Evolutionary conservation across 2,329 filamentous ascomycete species (phyloP), one percentile per base, ranked within the genome.

Genomic region (Trichoderma breve): DNA sequence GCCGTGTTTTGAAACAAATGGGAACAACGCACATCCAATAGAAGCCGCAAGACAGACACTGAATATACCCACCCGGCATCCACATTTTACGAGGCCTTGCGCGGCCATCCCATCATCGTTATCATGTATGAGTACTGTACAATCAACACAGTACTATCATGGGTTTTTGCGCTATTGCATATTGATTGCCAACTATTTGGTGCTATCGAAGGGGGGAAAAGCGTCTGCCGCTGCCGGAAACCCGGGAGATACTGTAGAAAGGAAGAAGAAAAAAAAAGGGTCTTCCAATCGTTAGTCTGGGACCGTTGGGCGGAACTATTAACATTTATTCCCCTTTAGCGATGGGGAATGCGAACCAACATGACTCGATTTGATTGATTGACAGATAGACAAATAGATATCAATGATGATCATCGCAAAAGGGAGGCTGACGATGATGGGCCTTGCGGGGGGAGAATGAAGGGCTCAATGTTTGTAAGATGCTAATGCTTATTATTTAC

Each of bases 1-100:
- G 58, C 63, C 51, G 51, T 28, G 64, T 53, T 67, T 57, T 67
- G 64, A 67, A 67, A 67, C 64, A 43, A 39, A 21, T 21, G n/a
- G 26, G 26, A 30, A 51, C 21, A 32, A 15, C 28, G 39, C 43
- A 15, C 43, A 53, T 55, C 63, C 63, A 66, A 43, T 34, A 24
- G 43, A n/a, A n/a, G 43, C 43, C n/a, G 18, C 18, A 47, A 47
- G 43, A 47, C 18, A 47, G 43, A 47, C 43, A 5, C 18, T 51
- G 43, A 51, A 51, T 51, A 21, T 51, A 51, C n/a, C 43, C 43
- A 51, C 43, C n/a, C 43, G 8, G 63, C 30, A 66, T 57, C 63
- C 63, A 66, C 63, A 26, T 36, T 66, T 64, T 66, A 66, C 63
- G 63, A 66, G 63, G 28, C 62, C 39, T 18, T 39, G 36, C 36